A percentile compares a stretch with the other conserved stretches of the same genome.
phyloP scores from a whole-genome alignment of 176 grass and related monocot genomes.

The Pharus latifolius region DNA sequence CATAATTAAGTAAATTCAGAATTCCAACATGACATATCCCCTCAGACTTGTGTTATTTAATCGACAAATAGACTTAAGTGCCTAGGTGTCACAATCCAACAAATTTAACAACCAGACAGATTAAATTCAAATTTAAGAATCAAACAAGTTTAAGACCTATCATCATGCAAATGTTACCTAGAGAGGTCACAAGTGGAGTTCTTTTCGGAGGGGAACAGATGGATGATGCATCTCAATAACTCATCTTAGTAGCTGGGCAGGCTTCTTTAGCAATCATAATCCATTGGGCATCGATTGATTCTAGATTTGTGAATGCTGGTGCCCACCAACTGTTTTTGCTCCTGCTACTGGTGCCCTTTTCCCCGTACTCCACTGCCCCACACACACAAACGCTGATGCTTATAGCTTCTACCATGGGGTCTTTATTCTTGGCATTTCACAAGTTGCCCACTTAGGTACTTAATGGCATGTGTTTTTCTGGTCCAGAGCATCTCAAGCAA shows the following conservation, averaged over 20 bases:
- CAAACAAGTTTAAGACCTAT: too few relatives aligned
- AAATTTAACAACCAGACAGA: too few relatives aligned
- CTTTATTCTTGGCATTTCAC: slow-evolving; percentile 3
- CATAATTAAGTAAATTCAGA: too few relatives aligned
- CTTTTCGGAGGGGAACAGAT: not conserved
- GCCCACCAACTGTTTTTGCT: slow-evolving; percentile 2
- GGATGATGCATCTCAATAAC: not conserved
- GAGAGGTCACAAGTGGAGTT: too few relatives aligned
- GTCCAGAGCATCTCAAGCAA: not conserved
- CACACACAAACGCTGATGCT: too few relatives aligned
- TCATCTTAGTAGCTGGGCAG: not conserved
- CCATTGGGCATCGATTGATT: slow-evolving; percentile 4
- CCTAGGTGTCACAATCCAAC: too few relatives aligned
- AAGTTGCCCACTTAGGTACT: not conserved
- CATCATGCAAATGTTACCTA: too few relatives aligned
- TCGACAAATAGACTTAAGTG: too few relatives aligned
- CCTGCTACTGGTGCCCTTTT: not conserved
- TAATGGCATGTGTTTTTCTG: not conserved
- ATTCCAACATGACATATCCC: too few relatives aligned
- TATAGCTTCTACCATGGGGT: not conserved
- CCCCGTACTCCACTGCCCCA: not conserved
- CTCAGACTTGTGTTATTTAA: too few relatives aligned
- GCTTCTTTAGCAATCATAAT: not conserved
- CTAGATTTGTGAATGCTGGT: slow-evolving; percentile 2
- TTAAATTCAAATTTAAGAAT: too few relatives aligned